Evolutionary conservation across 1,284 basidiomycete genomes (phyloP), one percentile per base, ranked within the genome.

Genomic region (Ustilago shanxiensis): DNA sequence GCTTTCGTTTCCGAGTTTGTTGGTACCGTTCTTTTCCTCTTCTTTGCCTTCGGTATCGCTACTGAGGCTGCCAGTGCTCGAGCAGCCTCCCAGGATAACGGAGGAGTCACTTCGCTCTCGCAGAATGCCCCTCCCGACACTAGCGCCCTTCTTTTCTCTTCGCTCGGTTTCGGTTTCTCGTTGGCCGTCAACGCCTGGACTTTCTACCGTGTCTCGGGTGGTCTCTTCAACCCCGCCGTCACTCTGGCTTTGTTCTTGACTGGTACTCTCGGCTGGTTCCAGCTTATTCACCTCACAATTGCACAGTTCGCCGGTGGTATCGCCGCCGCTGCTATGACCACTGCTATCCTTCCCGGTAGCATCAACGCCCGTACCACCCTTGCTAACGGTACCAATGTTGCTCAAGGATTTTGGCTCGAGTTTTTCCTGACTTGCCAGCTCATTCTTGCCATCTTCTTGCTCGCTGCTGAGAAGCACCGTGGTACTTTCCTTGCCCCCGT

Each of bases 401-500:
- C 63, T 0, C 80, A 83, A 35, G 85, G 84, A 5, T 66, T 86
- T 45, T 84, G 82, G 66, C 62, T 88, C 45, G 87, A 88, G 78
- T 86, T 88, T 79, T 88, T 89, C 85, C 81, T 88, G 58, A 88
- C 88, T 4, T 79, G 86, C 6, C 81, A 87, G 77, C 84, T 88
- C 22, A 80, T 85, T 41, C 78, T 87, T 26, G 79, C 79, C 29
- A 82, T 88, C 54, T 85, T 88, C 53, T 79, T 89, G 60, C 81
- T 88, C 11, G 88, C 88, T 41, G 88, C 87, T 28, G 88, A 88
- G 81, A 88, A 87, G 83, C 87, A 88, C 83, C 84, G 87, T 47
- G 87, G 67, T 24, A 83, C 81, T 3, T 80, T 77, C 71, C 54
- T 83, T 13, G 81, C 79, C 1, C 81, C 80, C 26, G 61, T 83